phyloP scores from a whole-genome alignment of 768 basidiomycete species.

The Mycena amicta region DNA sequence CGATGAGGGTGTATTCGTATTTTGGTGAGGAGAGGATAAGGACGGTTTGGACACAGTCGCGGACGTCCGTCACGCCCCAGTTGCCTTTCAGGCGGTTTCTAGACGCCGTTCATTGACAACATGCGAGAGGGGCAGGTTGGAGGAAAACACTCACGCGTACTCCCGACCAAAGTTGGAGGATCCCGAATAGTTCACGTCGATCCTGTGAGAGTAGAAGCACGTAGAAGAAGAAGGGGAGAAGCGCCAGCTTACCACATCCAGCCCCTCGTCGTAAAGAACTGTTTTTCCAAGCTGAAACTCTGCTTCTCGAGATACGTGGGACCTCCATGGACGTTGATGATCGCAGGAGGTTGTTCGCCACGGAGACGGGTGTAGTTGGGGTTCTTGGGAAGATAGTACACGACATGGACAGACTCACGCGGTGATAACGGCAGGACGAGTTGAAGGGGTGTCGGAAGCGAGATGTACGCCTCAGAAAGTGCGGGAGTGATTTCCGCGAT shows the following conservation, averaged over 20 bases:
- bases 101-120: background rate
- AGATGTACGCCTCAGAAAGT: constrained; percentile 20
- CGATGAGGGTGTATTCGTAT: constrained; percentile 41
- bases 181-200: constrained; percentile 65
- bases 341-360: constrained; percentile 53
- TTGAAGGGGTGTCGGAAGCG: constrained; percentile 22
- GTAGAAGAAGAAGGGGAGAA: no score
- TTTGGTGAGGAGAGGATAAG: constrained; percentile 33
- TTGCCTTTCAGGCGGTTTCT: constrained; percentile 45
- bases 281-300: constrained; percentile 41
- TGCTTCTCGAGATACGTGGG: constrained; percentile 46
- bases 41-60: constrained; percentile 51
- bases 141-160: constrained; percentile 39
- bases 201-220: constrained; percentile 30
- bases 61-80: constrained; percentile 64
- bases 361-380: constrained; percentile 41
- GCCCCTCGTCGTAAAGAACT: constrained; percentile 56
- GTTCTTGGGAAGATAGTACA: constrained; percentile 57
- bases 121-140: background rate
- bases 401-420: constrained; percentile 43
- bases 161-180: constrained; percentile 58
- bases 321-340: constrained; percentile 58
- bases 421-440: background rate
- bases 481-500: constrained; percentile 17
- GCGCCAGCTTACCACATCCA: constrained; percentile 50